Evolutionary conservation across 1,139 yeast genomes (phyloP), one percentile per base, ranked within the genome.

Genomic region (Candida tropicalis): DNA sequence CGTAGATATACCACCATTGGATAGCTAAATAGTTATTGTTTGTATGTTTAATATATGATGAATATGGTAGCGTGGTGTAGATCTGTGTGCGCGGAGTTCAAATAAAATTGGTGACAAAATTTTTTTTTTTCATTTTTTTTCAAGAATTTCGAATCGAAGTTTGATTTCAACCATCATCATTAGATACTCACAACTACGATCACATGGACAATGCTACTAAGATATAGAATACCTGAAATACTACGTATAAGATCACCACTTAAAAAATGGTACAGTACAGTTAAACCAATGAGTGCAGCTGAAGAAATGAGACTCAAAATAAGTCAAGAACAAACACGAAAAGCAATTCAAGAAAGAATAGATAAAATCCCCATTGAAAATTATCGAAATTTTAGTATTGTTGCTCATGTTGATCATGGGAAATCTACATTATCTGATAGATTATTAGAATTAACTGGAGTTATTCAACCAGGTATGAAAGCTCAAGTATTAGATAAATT

Each of bases 371-470:
- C 98, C 5, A 75, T 87, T 24, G 85, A 83, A 45, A 81, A 89
- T 53, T 91, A 86, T 61, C 66, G 99, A 48, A 91, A 90, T 63
- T 91, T 93, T 64, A 87, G 96, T 48, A 91, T 93, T 45, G 97
- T 90, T 28, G 98, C 99, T 2, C 99, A 93, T 69, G 95, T 93
- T 29, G 99, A 93, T 62, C 99, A 93, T 63, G 99, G 99, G 0
- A 93, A 93, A 62, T 87, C 96, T 2, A 93, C 99, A 0, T 64
- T 93, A 22, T 85, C 96, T 47, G 99, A 93, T 59, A 68, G 98
- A 41, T 67, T 93, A 33, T 68, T 93, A 32, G 98, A 93, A 58
- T 65, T 87, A 33, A 93, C 98, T 0, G 95, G 95, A 0, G 97
- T 93, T 1, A 87, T 93, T 22, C 81, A 85, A 44, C 81, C 89